A percentile compares a stretch with the other conserved stretches of the same genome.
These are phyloP conservation scores for Citrus cavaleriei DNA, from an alignment of 345 rosid genomes.

Conservation along the genomic window DNA sequence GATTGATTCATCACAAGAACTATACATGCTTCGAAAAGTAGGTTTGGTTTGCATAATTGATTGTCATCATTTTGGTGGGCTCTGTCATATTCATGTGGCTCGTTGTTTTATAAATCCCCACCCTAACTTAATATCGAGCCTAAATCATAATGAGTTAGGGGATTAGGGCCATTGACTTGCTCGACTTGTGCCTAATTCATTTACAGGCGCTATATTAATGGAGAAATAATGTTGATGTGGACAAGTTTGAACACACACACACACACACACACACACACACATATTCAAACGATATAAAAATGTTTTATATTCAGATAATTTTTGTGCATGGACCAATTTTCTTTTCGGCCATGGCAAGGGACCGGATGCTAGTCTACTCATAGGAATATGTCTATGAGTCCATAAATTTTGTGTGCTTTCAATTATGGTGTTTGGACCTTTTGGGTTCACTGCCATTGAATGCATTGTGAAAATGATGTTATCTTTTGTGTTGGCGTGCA, in stretches of 20 bases:
- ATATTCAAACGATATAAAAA: background rate
- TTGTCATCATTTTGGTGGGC: background rate
- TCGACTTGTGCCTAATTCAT: conserved; percentile 21
- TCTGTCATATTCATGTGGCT: background rate
- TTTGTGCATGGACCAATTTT: background rate
- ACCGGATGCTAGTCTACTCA: background rate
- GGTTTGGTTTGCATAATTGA: background rate
- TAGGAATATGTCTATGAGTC: background rate
- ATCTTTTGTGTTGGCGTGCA: background rate
- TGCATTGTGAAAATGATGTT: background rate
- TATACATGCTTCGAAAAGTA: too few species aligned
- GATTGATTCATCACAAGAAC: too few species aligned
- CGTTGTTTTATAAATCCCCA: conserved; percentile 7
- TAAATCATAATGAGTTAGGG: conserved; percentile 1
- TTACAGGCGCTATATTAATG: conserved; percentile 11
- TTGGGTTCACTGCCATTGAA: background rate
- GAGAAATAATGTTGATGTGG: conserved; percentile 22
- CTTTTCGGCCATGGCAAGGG: background rate
- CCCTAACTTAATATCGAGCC: conserved; percentile 12
- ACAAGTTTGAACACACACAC: background rate
- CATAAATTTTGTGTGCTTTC: background rate
- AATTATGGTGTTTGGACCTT: background rate
- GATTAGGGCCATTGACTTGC: conserved; percentile 27
- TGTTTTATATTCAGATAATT: background rate
- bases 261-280: background rate